Percentiles rank a stretch among this genome's conserved stretches.
Evolutionary conservation across 1,284 basidiomycete genomes (phyloP).

Genomic region (Cryptococcus amylolentus): DNA sequence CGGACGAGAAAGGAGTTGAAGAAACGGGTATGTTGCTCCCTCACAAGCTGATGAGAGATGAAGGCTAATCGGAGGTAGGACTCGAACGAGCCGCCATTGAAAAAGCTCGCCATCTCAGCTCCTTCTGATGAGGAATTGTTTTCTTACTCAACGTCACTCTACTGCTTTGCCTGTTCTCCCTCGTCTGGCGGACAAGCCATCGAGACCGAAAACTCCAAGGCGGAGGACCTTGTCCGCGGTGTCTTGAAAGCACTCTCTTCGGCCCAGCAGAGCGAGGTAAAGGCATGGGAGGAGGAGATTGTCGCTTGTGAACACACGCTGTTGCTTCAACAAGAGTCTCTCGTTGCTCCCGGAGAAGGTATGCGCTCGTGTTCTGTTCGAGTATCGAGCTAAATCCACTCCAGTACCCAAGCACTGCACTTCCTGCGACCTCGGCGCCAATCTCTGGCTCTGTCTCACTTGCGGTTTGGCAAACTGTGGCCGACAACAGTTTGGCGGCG

Average conservation of each 20-base stretch:
- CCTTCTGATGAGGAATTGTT: slow-evolving; percentile 87
- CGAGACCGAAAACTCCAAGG: slow-evolving; percentile 54
- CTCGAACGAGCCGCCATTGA: slow-evolving; percentile 78
- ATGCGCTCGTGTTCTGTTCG: slow-evolving; percentile 12
- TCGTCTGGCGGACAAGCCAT: slow-evolving; percentile 53
- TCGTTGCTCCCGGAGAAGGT: slow-evolving; percentile 37
- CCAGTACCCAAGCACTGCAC: slow-evolving; percentile 71
- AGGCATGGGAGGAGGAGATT: slow-evolving; percentile 97
- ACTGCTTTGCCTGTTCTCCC: slow-evolving; percentile 76
- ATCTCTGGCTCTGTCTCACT: slow-evolving; percentile 91
- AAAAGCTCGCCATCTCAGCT: slow-evolving; percentile 81
- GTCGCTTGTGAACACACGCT: slow-evolving; percentile 81
- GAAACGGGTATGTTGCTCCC: slow-evolving; percentile 59
- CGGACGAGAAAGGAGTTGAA: slow-evolving; percentile 65
- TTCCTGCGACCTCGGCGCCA: slow-evolving; percentile 75
- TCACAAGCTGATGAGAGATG: not conserved
- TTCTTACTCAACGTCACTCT: slow-evolving; percentile 63
- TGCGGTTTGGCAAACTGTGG: slow-evolving; percentile 96
- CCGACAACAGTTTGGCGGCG: slow-evolving; percentile 77
- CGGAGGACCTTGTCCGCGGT: slow-evolving; percentile 61
- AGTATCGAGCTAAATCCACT: not conserved
- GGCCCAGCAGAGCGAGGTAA: slow-evolving; percentile 86
- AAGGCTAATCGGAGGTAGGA: slow-evolving; percentile 34
- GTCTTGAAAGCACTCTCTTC: slow-evolving; percentile 82
- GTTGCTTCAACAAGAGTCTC: slow-evolving; percentile 64